These are phyloP conservation scores for Xerocomellus amylosporus DNA, from an alignment of 768 basidiomycete species.

Conservation along the genomic window DNA sequence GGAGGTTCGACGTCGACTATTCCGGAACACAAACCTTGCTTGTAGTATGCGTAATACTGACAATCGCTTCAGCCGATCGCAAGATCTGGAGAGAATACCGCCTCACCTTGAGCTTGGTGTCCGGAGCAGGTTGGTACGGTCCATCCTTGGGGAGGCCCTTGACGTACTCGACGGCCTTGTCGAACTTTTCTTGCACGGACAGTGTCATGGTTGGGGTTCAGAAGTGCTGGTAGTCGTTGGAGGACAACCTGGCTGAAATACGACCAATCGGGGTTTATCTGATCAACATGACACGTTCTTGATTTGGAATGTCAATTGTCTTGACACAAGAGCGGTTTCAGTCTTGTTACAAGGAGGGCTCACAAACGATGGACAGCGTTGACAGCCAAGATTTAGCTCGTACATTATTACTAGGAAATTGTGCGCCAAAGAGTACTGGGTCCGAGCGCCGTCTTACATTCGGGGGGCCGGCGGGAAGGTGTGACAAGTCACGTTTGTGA, in stretches of 20 bases:
- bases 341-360: background rate
- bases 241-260: background rate
- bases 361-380: background rate
- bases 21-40: conserved; percentile 64
- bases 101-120: conserved; percentile 79
- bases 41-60: conserved; percentile 93
- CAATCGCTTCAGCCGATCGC: conserved; percentile 6
- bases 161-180: conserved; percentile 71
- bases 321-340: conserved; percentile 7
- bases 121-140: conserved; percentile 66
- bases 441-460: conserved; percentile 12
- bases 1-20: background rate
- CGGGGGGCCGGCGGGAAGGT: background rate
- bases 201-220: conserved; percentile 50
- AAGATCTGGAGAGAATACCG: background rate
- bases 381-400: background rate
- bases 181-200: conserved; percentile 53
- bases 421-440: background rate
- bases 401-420: background rate
- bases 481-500: conserved; percentile 27
- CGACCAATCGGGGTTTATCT: conserved; percentile 15
- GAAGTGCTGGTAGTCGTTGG: conserved; percentile 1
- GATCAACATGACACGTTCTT: conserved; percentile 7
- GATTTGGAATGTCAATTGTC: conserved; percentile 15
- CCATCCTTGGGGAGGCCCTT: conserved; percentile 65